Conservation (phyloP, 2,329 filamentous ascomycete genomes). For the Botrytis byssoidea region DNA sequence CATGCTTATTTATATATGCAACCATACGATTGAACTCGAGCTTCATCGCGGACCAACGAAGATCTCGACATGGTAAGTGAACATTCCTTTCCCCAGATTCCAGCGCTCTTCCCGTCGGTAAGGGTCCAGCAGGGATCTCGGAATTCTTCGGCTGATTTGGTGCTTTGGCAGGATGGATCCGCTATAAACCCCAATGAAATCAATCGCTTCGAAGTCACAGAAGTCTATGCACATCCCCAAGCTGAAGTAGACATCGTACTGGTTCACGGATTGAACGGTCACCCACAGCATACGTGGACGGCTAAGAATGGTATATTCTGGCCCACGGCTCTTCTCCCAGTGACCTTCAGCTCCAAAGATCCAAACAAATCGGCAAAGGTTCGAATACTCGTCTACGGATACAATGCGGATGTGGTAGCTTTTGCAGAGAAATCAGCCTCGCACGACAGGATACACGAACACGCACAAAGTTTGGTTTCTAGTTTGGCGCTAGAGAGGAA, state of each 20-base stretch:
- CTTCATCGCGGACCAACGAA: conserved; percentile 13
- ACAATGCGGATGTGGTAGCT: conserved; percentile 63
- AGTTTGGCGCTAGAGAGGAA: conserved; percentile 62
- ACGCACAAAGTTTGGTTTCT: conserved; percentile 67
- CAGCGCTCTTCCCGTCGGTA: conserved; percentile 1
- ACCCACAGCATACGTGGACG: conserved; percentile 62
- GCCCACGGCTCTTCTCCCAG: conserved; percentile 66
- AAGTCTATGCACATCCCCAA: conserved; percentile 58
- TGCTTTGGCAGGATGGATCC: conserved; percentile 43
- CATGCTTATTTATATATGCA: conserved; percentile 19
- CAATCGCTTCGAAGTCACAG: conserved; percentile 57
- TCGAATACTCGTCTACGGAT: conserved; percentile 70
- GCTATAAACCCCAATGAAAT: conserved; percentile 48
- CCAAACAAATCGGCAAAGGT: conserved; percentile 48
- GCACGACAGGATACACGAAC: conserved; percentile 62
- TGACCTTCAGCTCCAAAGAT: conserved; percentile 47
- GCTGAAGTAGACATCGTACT: conserved; percentile 65
- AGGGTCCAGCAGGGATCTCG: neutral
- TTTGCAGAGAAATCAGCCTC: conserved; percentile 51
- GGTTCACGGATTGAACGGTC: conserved; percentile 68
- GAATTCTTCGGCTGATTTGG: conserved; percentile 7
- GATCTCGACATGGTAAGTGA: conserved; percentile 19
- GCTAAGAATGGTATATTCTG: conserved; percentile 60
- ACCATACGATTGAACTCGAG: conserved; percentile 3
- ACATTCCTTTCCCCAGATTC: neutral